Evolutionary conservation across 805 yeast genomes (phyloP), one percentile per base, ranked within the genome.

Genomic region (Pichia cabralensis): DNA sequence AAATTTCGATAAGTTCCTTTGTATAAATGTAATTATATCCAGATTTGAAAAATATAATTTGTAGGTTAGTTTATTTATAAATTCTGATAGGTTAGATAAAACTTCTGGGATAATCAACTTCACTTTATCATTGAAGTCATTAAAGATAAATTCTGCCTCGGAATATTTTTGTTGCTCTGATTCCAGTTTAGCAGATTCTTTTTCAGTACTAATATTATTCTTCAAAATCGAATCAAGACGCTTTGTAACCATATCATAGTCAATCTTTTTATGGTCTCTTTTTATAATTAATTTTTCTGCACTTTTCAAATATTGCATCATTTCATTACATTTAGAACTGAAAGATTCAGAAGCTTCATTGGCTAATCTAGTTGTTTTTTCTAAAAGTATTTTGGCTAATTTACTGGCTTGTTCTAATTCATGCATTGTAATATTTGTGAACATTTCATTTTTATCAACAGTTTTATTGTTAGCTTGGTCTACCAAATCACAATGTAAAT

Each of bases 51-150:
- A 60, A 26, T 67, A 47, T 1, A 62, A 34, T 41, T 62, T 56
- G 31, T 61, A 51, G 1, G 68, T 52, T 11, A 71, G 38, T 33
- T 57, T 55, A 30, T 61, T 67, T 9, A 71, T 49, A 39, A 70
- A 71, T 43, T 72, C 79, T 23, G 71, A 70, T 29, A 71, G 44
- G 13, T 63, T 58, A 3, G 57, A 52, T 30, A 68, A 47, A 4
- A 62, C 58, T 42, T 69, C 71, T 1, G 79, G 79, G 6, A 70
- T 49, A 3, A 65, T 45, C 4, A 61, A 29, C 31, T 57, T 59
- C n/a, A 62, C 48, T 35, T 65, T 67, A 15, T 53, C 56, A 42
- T 67, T 65, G 14, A 65, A 42, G 15, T 60, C 60, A 12, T 47
- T 44, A 39, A 52, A 69, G 6, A 55, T 46, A 6, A 42, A 39